Evolutionary conservation across 148 eudicot genomes (phyloP).

Genomic region (Cornus controversa): DNA sequence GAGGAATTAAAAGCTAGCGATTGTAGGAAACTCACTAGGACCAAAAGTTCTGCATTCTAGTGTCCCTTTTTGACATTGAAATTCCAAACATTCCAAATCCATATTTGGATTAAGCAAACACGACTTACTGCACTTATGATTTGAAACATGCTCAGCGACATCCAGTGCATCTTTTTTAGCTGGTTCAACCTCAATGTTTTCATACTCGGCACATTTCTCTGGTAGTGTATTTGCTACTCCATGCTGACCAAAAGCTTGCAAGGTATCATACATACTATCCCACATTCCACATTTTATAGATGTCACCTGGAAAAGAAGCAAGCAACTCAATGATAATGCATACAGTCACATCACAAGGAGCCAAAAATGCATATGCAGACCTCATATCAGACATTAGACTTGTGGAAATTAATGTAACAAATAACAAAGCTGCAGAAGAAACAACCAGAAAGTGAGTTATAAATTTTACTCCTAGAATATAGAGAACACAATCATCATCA

Average conservation of each 20-base stretch:
- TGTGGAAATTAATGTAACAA: background rate
- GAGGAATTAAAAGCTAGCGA: too few relatives aligned
- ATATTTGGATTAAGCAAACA: conserved; percentile 1
- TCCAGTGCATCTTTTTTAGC: conserved; percentile 26
- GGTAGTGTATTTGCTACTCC: conserved; percentile 26
- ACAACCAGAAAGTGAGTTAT: too few relatives aligned
- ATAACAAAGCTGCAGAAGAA: background rate
- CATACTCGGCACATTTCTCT: conserved; percentile 32
- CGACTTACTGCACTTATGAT: conserved; percentile 40
- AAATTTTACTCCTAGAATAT: too few relatives aligned
- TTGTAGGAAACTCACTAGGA: too few relatives aligned
- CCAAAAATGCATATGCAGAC: background rate
- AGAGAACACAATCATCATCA: too few relatives aligned
- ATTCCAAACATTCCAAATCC: too few relatives aligned
- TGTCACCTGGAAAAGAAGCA: conserved; percentile 55
- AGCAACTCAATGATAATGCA: background rate
- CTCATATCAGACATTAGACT: too few relatives aligned
- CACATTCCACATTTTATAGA: conserved; percentile 77
- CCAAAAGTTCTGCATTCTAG: too few relatives aligned
- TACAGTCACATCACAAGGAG: background rate
- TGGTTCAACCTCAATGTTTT: conserved; percentile 58
- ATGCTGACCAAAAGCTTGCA: conserved; percentile 48
- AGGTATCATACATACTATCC: conserved; percentile 83
- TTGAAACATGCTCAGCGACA: conserved; percentile 4
- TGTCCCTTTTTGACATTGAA: too few relatives aligned